phyloP scores from a whole-genome alignment of 345 rosid species.

The Eutrema yunnanense region DNA sequence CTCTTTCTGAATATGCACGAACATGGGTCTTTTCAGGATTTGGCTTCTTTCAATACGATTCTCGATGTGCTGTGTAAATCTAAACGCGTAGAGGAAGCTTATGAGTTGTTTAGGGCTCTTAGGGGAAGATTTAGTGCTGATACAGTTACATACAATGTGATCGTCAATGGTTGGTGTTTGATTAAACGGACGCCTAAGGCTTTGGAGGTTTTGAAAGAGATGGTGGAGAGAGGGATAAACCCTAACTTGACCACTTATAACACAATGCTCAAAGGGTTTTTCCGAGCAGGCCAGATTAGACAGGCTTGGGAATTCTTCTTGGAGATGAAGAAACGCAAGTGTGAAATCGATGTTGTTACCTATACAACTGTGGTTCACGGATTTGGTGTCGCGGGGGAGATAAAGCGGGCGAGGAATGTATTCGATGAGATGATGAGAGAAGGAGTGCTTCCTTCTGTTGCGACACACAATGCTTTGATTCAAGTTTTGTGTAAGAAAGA shows the following conservation, averaged over 20 bases:
- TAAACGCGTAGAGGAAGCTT: slow-evolving; percentile 69
- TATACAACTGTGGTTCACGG: slow-evolving; percentile 80
- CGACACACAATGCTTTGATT: slow-evolving; percentile 79
- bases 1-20: slow-evolving; percentile 80
- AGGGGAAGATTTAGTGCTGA: slow-evolving; percentile 66
- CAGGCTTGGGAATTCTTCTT: slow-evolving; percentile 80
- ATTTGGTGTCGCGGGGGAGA: slow-evolving; percentile 70
- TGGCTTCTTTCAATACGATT: slow-evolving; percentile 70
- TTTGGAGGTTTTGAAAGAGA: slow-evolving; percentile 72
- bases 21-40: slow-evolving; percentile 69
- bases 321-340: slow-evolving; percentile 84
- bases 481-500: slow-evolving; percentile 93
- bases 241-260: slow-evolving; percentile 68
- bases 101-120: slow-evolving; percentile 52
- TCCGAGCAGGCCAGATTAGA: slow-evolving; percentile 66
- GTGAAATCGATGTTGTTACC: slow-evolving; percentile 70
- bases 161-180: slow-evolving; percentile 93
- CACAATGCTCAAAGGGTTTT: slow-evolving; percentile 73
- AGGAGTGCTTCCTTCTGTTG: slow-evolving; percentile 83
- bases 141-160: slow-evolving; percentile 62
- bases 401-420: slow-evolving; percentile 50
- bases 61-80: slow-evolving; percentile 79
- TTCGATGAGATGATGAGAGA: slow-evolving; percentile 64
- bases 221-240: slow-evolving; percentile 62
- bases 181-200: slow-evolving; percentile 70